Conservation (phyloP, 345 rosid species). For the Capsella bursapastoris region DNA sequence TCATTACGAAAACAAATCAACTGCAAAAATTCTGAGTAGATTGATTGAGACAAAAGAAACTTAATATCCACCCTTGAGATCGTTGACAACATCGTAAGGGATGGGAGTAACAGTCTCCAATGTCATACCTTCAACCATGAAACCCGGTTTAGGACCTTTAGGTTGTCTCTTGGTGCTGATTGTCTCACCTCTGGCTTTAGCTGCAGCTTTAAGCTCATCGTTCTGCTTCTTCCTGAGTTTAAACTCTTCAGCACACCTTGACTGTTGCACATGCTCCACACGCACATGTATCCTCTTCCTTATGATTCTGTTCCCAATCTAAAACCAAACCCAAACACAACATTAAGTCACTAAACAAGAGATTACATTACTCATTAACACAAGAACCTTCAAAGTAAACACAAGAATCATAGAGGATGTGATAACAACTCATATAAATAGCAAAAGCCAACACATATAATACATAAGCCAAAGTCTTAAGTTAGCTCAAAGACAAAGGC, state of each 20-base stretch:
- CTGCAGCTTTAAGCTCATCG: conserved; percentile 67
- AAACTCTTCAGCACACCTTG: conserved; percentile 73
- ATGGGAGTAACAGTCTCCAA: conserved; percentile 78
- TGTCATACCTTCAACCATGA: conserved; percentile 81
- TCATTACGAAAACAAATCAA: background rate
- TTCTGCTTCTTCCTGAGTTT: conserved; percentile 56
- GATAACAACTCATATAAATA: background rate
- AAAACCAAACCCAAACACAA: background rate
- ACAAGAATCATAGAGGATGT: background rate
- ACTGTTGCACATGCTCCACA: conserved; percentile 67
- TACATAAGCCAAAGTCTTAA: no score
- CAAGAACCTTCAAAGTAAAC: background rate
- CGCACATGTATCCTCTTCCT: conserved; percentile 80
- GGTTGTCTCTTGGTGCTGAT: conserved; percentile 81
- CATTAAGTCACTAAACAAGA: background rate
- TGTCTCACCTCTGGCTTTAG: conserved; percentile 61
- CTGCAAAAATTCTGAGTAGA: background rate
- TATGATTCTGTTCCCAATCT: conserved; percentile 70
- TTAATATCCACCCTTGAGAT: conserved; percentile 78
- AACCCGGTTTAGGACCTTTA: conserved; percentile 74
- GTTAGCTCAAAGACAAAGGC: no score
- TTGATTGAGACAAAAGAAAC: background rate
- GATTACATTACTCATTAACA: background rate
- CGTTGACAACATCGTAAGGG: conserved; percentile 80
- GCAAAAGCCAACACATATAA: no score